Conservation (phyloP, 2,329 filamentous ascomycete genomes). For the Verticillium zaregamsianum region DNA sequence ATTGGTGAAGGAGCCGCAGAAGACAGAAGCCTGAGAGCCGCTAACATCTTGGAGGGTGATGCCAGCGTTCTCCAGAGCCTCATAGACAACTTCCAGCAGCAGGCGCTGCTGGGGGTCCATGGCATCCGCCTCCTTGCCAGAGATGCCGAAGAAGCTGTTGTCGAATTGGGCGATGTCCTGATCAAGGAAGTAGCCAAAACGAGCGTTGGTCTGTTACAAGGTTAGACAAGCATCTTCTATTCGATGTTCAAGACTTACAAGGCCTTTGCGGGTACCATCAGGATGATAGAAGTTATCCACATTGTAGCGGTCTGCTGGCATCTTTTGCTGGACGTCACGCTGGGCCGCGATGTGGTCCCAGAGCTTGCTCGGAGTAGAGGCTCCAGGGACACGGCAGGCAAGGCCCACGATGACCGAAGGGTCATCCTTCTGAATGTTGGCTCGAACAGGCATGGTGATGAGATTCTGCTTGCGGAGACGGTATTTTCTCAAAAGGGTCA, state of each 20-base stretch:
- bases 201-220: constrained; percentile 2
- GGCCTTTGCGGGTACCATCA: constrained; percentile 15
- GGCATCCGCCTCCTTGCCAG: constrained; percentile 14
- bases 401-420: constrained; percentile 27
- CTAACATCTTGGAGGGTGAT: constrained; percentile 9
- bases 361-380: constrained; percentile 19
- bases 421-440: constrained; percentile 14
- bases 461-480: neutral
- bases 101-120: constrained; percentile 24
- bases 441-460: constrained; percentile 12
- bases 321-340: constrained; percentile 13
- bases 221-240: neutral
- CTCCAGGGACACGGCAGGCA: constrained; percentile 23
- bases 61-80: constrained; percentile 18
- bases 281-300: constrained; percentile 21
- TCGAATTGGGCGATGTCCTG: constrained; percentile 15
- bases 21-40: constrained; percentile 22
- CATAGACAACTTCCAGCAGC: constrained; percentile 24
- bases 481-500: no score
- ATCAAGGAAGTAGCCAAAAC: constrained; percentile 18
- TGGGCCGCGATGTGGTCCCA: constrained; percentile 21
- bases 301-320: constrained; percentile 18
- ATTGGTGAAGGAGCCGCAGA: constrained; percentile 23
- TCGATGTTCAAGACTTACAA: constrained; percentile 2
- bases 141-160: constrained; percentile 17